Evolutionary conservation across 106 monocot genomes (phyloP).

Genomic region (Dioscorea zingiberensis): DNA sequence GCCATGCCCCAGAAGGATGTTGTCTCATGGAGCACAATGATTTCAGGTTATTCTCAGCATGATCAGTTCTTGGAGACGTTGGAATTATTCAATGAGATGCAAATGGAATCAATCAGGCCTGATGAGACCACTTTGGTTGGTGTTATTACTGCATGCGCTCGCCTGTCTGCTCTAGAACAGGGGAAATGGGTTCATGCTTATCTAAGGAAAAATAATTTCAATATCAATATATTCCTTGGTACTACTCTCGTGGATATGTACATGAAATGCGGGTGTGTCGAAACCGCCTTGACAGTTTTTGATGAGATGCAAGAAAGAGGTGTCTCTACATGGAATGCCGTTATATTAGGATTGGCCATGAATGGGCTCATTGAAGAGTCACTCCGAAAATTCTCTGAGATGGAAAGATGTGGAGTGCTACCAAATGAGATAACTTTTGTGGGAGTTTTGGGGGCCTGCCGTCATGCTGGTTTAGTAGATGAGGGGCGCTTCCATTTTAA

Average conservation of each 20-base stretch:
- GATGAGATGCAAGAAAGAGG: conserved; percentile 43
- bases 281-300: conserved; percentile 59
- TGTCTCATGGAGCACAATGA: conserved; percentile 85
- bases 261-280: conserved; percentile 83
- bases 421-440: conserved; percentile 91
- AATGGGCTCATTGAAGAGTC: conserved; percentile 58
- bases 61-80: conserved; percentile 50
- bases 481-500: conserved; percentile 56
- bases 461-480: conserved; percentile 69
- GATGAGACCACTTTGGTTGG: conserved; percentile 79
- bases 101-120: conserved; percentile 43
- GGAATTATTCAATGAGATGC: conserved; percentile 65
- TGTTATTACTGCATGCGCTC: conserved; percentile 68
- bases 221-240: conserved; percentile 47
- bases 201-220: conserved; percentile 28
- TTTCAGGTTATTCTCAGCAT: conserved; percentile 67
- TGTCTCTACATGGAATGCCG: conserved; percentile 79
- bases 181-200: conserved; percentile 81
- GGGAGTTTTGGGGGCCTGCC: conserved; percentile 77
- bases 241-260: conserved; percentile 91
- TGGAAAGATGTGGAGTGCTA: conserved; percentile 54
- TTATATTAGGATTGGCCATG: conserved; percentile 72
- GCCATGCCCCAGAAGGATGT: conserved; percentile 58
- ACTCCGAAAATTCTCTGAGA: conserved; percentile 55
- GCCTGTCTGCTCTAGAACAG: conserved; percentile 61